Evolutionary conservation across 257 asterid genomes (phyloP).

Genomic region (Leptodermis oblonga): DNA sequence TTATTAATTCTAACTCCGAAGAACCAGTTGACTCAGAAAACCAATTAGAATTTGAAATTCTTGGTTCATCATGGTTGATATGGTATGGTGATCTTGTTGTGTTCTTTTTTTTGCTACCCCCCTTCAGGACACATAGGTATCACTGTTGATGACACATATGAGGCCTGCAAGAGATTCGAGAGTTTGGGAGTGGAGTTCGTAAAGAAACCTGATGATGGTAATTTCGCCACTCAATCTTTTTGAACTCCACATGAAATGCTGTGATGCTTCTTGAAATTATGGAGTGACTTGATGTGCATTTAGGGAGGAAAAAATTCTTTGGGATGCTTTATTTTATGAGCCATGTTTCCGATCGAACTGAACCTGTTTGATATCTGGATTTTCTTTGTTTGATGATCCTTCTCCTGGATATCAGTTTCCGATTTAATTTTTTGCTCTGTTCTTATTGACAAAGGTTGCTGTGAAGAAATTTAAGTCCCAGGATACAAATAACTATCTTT

Average conservation of each 20-base stretch:
- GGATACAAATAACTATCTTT: not conserved
- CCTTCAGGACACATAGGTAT: conserved; percentile 85
- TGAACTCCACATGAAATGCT: not conserved
- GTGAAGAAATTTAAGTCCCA: not conserved
- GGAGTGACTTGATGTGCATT: not conserved
- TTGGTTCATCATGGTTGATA: conserved; percentile 1
- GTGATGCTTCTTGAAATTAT: not conserved
- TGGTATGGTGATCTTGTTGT: conserved; percentile 10
- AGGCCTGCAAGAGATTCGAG: conserved; percentile 85
- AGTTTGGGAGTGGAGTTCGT: conserved; percentile 76
- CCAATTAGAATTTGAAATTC: not conserved
- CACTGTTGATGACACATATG: conserved; percentile 69
- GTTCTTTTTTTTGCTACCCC: not conserved
- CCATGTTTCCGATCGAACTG: too few species aligned
- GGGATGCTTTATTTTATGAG: not conserved
- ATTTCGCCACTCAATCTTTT: conserved; percentile 12
- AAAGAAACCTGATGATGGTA: conserved; percentile 77
- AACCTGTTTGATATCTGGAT: not conserved
- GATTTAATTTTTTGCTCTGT: not conserved
- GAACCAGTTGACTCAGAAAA: not conserved
- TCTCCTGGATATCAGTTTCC: not conserved
- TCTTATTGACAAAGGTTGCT: not conserved
- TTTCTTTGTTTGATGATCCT: not conserved
- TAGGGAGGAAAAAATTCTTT: not conserved
- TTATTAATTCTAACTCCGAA: not conserved